Base-by-base conservation (phyloP, 768 basidiomycete species). In the Termitomyces sp. region DNA sequence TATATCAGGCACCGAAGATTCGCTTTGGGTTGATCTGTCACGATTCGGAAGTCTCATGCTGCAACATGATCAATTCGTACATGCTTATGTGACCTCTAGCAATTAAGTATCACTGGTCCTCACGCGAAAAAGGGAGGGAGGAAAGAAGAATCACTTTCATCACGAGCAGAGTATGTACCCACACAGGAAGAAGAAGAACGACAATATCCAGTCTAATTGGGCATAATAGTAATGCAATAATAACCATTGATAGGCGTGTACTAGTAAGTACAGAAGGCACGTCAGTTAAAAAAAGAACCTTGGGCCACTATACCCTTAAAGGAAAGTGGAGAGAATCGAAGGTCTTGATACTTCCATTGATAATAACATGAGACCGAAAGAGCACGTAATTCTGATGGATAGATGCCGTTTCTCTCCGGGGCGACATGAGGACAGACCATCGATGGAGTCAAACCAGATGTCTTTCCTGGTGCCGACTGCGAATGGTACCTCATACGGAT, bases 351-450 rank as follows among this genome's bases (percentile, higher is more conserved):
- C 4, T 14, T n/a, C 39, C 48, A 57, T 57, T 41, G 56, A 57
- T 57, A 57, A 50, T n/a, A 41, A 18, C 56, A 57, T n/a, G 48
- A 37, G 56, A 31, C 48, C 14, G 14, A 8, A 49, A 29, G 10
- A 27, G 3, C 29, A 55, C 26, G 22, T 36, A 32, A 44, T 46
- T 18, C 26, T 34, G 36, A 32, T 18, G n/a, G 8, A 26, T 27
- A 56, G 29, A 42, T 49, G n/a, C 14, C 48, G 26, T 32, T 20
- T 49, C 47, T 51, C 56, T 51, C 49, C 55, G 47, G 41, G 31
- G 39, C 34, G 42, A 56, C 13, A 27, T 6, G 37, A 49, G 32
- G 18, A 10, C 34, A 48, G 34, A 29, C 46, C 24, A 20, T 5
- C n/a, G 36, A 41, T 48, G 22, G 24, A 41, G 42, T 26, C 27